Percentiles rank a stretch among this genome's conserved stretches.
These are phyloP conservation scores for Pittosporum tobira DNA, from an alignment of 129 eudicot genomes.

Conservation along the genomic window DNA sequence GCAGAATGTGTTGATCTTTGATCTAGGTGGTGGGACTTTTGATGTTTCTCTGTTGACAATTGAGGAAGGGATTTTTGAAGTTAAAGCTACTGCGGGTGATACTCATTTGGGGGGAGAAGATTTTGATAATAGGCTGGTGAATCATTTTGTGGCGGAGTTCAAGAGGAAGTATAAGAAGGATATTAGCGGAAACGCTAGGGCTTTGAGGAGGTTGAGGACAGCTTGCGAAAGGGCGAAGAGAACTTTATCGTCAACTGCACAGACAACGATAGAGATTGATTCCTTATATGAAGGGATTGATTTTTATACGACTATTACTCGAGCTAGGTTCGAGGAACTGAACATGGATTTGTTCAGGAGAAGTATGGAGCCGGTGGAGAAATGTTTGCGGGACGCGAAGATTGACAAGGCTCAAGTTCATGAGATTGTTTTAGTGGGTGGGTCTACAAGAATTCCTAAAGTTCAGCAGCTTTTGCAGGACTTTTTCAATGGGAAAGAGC, in stretches of 20 bases:
- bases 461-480: conserved; percentile 57
- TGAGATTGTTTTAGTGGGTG: conserved; percentile 70
- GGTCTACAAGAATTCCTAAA: conserved; percentile 64
- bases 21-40: conserved; percentile 74
- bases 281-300: conserved; percentile 63
- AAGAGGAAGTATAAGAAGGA: conserved; percentile 62
- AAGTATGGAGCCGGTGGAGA: conserved; percentile 84
- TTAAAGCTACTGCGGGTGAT: conserved; percentile 75
- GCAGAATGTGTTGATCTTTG: conserved; percentile 59
- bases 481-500: conserved; percentile 69
- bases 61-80: conserved; percentile 79
- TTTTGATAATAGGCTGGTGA: conserved; percentile 64
- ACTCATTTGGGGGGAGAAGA: conserved; percentile 80
- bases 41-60: conserved; percentile 67
- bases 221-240: conserved; percentile 75
- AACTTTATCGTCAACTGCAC: conserved; percentile 42
- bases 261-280: conserved; percentile 68
- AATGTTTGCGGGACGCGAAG: conserved; percentile 51
- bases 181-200: conserved; percentile 55
- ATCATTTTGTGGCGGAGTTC: conserved; percentile 64
- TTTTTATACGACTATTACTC: conserved; percentile 52
- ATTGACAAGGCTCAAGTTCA: conserved; percentile 55
- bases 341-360: conserved; percentile 56
- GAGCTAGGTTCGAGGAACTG: conserved; percentile 69
- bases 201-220: conserved; percentile 51